A percentile compares a stretch with the other conserved stretches of the same genome.
Evolutionary conservation across 108 stramenopile species (phyloP).

Genomic region (Poteriospumella lacustris): DNA sequence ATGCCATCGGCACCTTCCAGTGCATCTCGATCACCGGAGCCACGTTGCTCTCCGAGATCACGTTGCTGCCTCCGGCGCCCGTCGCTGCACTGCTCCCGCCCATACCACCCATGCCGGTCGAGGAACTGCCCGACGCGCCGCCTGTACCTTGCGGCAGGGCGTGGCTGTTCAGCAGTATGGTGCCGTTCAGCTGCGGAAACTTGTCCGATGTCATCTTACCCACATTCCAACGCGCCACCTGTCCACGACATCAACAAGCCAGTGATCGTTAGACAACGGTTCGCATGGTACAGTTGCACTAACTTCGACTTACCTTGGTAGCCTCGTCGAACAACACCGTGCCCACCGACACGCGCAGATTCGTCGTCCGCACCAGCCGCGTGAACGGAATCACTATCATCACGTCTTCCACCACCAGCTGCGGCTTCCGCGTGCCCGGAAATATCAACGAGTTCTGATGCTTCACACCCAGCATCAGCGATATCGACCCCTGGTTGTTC

Average conservation of each 20-base stretch:
- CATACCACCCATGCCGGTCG: too few species aligned
- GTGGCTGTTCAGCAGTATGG: conserved; percentile 55
- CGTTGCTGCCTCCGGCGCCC: too few species aligned
- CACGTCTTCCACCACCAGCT: conserved; percentile 85
- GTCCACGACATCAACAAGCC: background rate
- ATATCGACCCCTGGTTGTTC: conserved; percentile 12
- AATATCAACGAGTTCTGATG: background rate
- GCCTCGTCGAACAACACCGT: conserved; percentile 86
- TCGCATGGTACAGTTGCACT: too few species aligned
- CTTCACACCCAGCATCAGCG: conserved; percentile 39
- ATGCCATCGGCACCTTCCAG: conserved; percentile 89
- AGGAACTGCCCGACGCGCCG: conserved; percentile 67
- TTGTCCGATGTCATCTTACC: conserved; percentile 62
- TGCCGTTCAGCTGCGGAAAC: conserved; percentile 44
- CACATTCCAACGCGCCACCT: conserved; percentile 80
- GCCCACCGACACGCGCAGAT: conserved; percentile 70
- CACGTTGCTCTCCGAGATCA: background rate
- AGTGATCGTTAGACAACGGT: too few species aligned
- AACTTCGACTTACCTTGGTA: conserved; percentile 60
- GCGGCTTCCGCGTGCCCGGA: background rate
- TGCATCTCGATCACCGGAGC: conserved; percentile 55
- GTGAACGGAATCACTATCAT: conserved; percentile 85
- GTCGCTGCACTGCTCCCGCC: too few species aligned
- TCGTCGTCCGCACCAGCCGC: conserved; percentile 73
- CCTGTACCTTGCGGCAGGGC: too few species aligned